These are phyloP conservation scores for Nevesoporus exiguus DNA, from an alignment of 768 basidiomycete species.

Conservation along the genomic window DNA sequence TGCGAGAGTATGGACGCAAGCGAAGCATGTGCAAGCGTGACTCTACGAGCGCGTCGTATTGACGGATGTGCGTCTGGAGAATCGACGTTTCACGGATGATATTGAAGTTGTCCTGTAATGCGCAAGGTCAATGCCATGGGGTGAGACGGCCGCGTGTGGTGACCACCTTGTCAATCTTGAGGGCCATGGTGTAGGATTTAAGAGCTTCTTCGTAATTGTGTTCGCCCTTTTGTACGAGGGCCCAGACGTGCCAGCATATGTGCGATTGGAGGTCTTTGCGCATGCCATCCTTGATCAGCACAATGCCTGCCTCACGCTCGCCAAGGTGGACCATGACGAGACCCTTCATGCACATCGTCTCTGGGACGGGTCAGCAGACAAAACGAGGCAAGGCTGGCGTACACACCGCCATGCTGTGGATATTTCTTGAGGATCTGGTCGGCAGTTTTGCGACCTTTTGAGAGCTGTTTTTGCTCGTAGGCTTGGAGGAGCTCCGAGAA, in stretches of 20 bases:
- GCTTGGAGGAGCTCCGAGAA: conserved; percentile 85
- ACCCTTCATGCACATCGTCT: conserved; percentile 96
- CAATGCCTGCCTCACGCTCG: conserved; percentile 74
- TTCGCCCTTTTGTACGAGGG: conserved; percentile 89
- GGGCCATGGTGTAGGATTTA: conserved; percentile 87
- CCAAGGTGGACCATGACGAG: conserved; percentile 81
- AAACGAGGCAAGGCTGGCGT: not conserved
- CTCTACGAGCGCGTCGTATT: conserved; percentile 74
- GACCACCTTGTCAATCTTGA: conserved; percentile 83
- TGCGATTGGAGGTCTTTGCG: conserved; percentile 81
- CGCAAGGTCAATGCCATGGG: conserved; percentile 1
- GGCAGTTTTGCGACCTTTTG: conserved; percentile 85
- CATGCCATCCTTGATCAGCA: conserved; percentile 81
- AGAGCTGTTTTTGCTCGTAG: conserved; percentile 87
- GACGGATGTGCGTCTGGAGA: conserved; percentile 82
- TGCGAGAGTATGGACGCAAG: conserved; percentile 75
- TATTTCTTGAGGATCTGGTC: conserved; percentile 94
- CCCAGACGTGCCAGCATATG: conserved; percentile 98
- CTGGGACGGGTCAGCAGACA: conserved; percentile 38
- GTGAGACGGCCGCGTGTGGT: not conserved
- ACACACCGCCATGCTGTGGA: conserved; percentile 90
- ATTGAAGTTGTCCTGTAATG: conserved; percentile 82
- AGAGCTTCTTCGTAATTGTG: conserved; percentile 94
- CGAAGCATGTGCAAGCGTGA: conserved; percentile 78
- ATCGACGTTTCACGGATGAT: conserved; percentile 88